Percentiles rank a stretch among this genome's conserved stretches.
Evolutionary conservation across 805 yeast genomes (phyloP).

Genomic region (Cyberlindnera americana): DNA sequence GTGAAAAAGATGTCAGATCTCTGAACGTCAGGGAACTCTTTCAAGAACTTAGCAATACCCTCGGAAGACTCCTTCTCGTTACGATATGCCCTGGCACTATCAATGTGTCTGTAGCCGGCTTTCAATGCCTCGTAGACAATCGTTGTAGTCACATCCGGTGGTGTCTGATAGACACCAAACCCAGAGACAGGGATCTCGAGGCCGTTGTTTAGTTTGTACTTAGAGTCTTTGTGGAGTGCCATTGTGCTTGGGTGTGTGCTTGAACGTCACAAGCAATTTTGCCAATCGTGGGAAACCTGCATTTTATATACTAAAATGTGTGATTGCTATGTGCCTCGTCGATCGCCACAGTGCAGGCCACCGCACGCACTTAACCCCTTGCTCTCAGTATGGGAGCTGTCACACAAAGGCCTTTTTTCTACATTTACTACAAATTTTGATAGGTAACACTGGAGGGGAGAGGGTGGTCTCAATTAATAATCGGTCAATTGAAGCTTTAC

Average conservation of each 20-base stretch:
- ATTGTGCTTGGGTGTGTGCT: not conserved
- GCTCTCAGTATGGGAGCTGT: no score
- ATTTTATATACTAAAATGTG: no score
- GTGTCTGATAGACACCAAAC: constrained; percentile 25
- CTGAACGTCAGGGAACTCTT: constrained; percentile 19
- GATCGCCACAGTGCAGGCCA: no score
- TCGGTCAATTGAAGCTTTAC: no score
- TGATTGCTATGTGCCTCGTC: not conserved
- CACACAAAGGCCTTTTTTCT: no score
- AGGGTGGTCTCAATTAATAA: no score
- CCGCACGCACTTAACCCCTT: no score
- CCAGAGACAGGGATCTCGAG: constrained; percentile 24
- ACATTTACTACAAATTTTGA: no score
- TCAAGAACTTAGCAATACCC: constrained; percentile 23
- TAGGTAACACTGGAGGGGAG: no score
- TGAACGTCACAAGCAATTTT: no score
- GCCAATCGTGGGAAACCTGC: no score
- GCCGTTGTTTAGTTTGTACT: constrained; percentile 21
- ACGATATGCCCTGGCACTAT: constrained; percentile 20
- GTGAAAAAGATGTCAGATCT: constrained; percentile 26
- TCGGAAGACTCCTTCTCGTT: constrained; percentile 22
- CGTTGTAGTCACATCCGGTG: constrained; percentile 17
- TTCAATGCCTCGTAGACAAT: constrained; percentile 23
- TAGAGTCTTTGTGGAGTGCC: constrained; percentile 17
- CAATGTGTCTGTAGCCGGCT: constrained; percentile 27